A percentile compares a stretch with the other conserved stretches of the same genome.
These are phyloP conservation scores for Phytopythium litorale DNA, from an alignment of 352 stramenopile species.

Conservation along the genomic window DNA sequence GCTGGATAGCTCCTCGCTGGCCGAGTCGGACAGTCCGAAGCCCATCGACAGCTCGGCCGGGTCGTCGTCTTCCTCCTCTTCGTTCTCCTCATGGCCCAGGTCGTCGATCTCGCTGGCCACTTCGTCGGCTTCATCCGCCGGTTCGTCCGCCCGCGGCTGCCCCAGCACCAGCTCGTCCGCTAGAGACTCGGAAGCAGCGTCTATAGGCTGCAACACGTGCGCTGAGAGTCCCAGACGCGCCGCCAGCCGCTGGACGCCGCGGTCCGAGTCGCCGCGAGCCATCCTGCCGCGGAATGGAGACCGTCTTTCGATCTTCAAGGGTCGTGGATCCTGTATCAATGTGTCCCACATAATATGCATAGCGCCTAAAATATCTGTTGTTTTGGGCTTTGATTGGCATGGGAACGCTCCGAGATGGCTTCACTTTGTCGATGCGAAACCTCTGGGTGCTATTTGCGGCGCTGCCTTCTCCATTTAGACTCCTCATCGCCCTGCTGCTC, in stretches of 20 bases:
- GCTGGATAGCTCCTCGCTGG: slow-evolving; percentile 65
- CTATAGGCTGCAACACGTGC: slow-evolving; percentile 24
- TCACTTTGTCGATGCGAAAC: background rate
- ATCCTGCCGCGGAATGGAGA: slow-evolving; percentile 3
- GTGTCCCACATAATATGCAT: background rate
- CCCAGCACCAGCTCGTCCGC: background rate
- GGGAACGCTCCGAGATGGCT: background rate
- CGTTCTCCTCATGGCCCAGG: slow-evolving; percentile 15
- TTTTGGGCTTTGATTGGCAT: background rate
- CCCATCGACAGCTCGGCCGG: slow-evolving; percentile 28
- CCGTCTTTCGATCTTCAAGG: slow-evolving; percentile 1
- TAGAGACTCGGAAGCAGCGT: background rate
- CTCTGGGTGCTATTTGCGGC: background rate
- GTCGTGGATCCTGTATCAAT: slow-evolving; percentile 3
- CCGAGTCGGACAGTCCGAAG: slow-evolving; percentile 37
- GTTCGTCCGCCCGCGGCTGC: slow-evolving; percentile 8
- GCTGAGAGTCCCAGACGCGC: slow-evolving; percentile 50
- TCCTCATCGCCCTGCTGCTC: background rate
- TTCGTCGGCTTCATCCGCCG: background rate
- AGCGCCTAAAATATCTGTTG: no score
- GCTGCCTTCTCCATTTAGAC: background rate
- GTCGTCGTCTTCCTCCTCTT: slow-evolving; percentile 18
- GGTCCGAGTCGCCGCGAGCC: slow-evolving; percentile 16
- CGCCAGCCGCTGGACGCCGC: slow-evolving; percentile 39
- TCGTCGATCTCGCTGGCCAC: slow-evolving; percentile 17